Base-by-base conservation (phyloP, 352 stramenopile species). In the Phytopythium ostracodes region DNA sequence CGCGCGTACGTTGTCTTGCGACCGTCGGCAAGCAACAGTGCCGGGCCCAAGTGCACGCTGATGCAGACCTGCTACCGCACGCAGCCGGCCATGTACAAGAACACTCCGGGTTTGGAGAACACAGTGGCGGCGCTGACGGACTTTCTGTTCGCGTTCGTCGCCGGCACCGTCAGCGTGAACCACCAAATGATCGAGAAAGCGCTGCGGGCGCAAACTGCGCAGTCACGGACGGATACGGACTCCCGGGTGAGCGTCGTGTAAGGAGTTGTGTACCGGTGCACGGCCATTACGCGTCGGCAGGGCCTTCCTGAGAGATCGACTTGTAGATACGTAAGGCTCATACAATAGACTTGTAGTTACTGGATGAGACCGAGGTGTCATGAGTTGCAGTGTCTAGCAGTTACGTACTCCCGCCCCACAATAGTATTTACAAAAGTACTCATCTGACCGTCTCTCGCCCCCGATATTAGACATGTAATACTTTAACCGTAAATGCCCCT, bases 1-100 rank as follows among this genome's bases (percentile, higher is more conserved):
- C 55, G 43, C 27, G 29, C 38, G 27, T 60, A 38, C n/a, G 29
- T 62, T 6, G 56, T 54, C 24, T 25, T 58, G 17, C 52, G 52
- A 27, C 52, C 27, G 14, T 54, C 12, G 5, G 8, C 51, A 7
- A 57, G 7, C 4, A 18, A 25, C 20, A 2, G 17, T 14, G 11
- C 47, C 14, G n/a, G 22, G 14, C 24, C 4, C 29, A 57, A 42
- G 15, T 29, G 31, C 52, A 58, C 52, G 12, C 12, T 58, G 52
- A 58, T 58, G 52, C 52, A 44, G 52, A 58, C 52, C 11, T 58
- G 33, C 31, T 58, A 58, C 35, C 52, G 52, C 35, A 18, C n/a
- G 6, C 52, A 46, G 20, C 52, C 52, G 22, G 35, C 17, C 1
- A 58, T 46, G 52, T 58, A 58, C 31, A 43, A 58, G n/a, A 20